Conservation (phyloP, 306 rosid genomes). For the Fragaria iinumae region DNA sequence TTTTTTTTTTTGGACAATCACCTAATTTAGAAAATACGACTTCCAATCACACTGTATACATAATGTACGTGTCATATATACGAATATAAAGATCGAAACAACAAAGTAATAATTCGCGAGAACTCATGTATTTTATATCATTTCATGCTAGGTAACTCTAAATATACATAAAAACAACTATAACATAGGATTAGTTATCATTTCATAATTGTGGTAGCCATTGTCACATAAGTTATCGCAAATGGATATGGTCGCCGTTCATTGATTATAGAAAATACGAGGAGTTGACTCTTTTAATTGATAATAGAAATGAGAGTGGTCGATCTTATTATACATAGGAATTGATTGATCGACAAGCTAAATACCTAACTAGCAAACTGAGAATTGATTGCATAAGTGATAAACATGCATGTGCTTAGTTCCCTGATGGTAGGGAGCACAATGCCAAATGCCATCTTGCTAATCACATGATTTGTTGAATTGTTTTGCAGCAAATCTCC, state of each 20-base stretch:
- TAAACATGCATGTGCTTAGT: slow-evolving; percentile 29
- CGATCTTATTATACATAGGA: background rate
- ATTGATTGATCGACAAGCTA: background rate
- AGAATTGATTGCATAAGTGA: background rate
- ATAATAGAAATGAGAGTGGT: background rate
- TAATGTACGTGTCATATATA: too few species aligned
- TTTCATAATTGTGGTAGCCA: too few species aligned
- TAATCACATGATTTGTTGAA: slow-evolving; percentile 30
- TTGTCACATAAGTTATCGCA: too few species aligned
- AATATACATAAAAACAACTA: too few species aligned
- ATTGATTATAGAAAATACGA: background rate
- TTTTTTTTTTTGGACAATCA: too few species aligned
- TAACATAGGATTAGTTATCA: too few species aligned
- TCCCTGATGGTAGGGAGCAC: slow-evolving; percentile 40
- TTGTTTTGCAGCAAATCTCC: background rate
- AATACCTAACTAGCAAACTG: background rate
- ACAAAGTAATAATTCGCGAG: background rate
- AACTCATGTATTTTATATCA: background rate
- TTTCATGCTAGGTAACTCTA: background rate
- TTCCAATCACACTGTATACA: too few species aligned
- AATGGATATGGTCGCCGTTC: background rate
- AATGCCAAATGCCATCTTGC: slow-evolving; percentile 4
- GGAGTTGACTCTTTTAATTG: background rate
- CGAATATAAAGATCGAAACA: too few species aligned
- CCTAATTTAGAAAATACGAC: too few species aligned